Conservation (phyloP, 2,329 filamentous ascomycete genomes). For the Leptoxyphium fumago region DNA sequence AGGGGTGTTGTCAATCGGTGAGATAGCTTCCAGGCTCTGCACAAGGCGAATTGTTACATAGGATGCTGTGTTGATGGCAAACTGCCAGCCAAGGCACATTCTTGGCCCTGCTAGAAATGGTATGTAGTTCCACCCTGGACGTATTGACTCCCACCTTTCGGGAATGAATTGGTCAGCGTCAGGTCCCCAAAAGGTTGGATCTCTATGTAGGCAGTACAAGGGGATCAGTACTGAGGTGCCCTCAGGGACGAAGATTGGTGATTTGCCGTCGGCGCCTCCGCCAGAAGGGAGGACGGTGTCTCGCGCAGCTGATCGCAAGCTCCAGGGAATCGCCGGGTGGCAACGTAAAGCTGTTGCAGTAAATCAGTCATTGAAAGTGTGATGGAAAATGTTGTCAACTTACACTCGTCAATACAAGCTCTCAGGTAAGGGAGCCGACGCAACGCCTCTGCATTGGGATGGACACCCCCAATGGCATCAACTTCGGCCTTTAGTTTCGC, state of each 20-base stretch:
- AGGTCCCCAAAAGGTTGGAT: slow-evolving; percentile 23
- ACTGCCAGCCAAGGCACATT: neutral
- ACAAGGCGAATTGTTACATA: neutral
- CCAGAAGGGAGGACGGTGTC: slow-evolving; percentile 61
- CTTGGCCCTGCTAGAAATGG: neutral
- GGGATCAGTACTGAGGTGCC: slow-evolving; percentile 17
- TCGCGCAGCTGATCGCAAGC: slow-evolving; percentile 53
- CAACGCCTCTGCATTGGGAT: slow-evolving; percentile 25
- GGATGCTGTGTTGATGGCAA: neutral
- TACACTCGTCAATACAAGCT: slow-evolving; percentile 46
- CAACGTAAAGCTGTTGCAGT: slow-evolving; percentile 39
- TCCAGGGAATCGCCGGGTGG: slow-evolving; percentile 69
- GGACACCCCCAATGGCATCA: slow-evolving; percentile 11
- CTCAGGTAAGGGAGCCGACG: slow-evolving; percentile 21
- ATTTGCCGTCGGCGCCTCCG: slow-evolving; percentile 35
- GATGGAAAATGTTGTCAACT: slow-evolving; percentile 6
- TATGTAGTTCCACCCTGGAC: slow-evolving; percentile 1
- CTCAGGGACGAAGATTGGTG: slow-evolving; percentile 36
- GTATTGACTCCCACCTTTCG: slow-evolving; percentile 19
- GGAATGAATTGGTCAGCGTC: slow-evolving; percentile 25
- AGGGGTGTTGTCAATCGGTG: too few species aligned
- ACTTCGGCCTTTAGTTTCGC: slow-evolving; percentile 11
- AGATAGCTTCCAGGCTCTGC: neutral
- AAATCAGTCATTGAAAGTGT: slow-evolving; percentile 6
- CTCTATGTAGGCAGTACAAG: slow-evolving; percentile 23